These are phyloP conservation scores for Salvia miltiorrhiza DNA, from an alignment of 257 asterid genomes.

Conservation along the genomic window DNA sequence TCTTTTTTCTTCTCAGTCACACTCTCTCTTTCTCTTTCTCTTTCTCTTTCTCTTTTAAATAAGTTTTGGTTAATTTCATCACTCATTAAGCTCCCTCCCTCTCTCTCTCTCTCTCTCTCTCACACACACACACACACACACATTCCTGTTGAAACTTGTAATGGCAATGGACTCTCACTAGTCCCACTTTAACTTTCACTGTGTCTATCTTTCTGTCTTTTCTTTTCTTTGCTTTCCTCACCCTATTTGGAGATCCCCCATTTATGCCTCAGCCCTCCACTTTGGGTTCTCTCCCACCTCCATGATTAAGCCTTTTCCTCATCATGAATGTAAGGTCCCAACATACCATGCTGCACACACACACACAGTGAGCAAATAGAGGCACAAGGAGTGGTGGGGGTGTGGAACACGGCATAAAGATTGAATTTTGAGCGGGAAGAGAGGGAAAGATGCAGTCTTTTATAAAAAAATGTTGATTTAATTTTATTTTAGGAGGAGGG, in stretches of 20 bases:
- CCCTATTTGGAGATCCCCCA: constrained; percentile 21
- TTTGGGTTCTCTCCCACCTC: constrained; percentile 22
- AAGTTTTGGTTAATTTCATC: not conserved
- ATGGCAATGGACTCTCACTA: not conserved
- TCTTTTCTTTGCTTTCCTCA: constrained; percentile 11
- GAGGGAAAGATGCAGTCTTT: constrained; percentile 20
- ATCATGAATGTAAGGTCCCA: constrained; percentile 1
- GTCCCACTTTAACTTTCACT: constrained; percentile 7
- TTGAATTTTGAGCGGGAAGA: constrained; percentile 10
- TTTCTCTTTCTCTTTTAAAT: not conserved
- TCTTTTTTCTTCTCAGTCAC: constrained; percentile 4
- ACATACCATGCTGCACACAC: not conserved
- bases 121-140: too few relatives aligned
- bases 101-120: too few relatives aligned
- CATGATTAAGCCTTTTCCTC: constrained; percentile 1
- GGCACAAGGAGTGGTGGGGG: not conserved
- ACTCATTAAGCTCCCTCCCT: not conserved
- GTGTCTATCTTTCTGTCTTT: not conserved
- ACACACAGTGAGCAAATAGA: not conserved
- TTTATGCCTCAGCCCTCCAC: constrained; percentile 21
- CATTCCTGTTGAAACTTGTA: not conserved
- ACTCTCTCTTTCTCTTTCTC: not conserved
- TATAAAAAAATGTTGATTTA: too few relatives aligned
- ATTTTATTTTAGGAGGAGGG: constrained; percentile 8
- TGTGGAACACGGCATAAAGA: constrained; percentile 15